A percentile compares a stretch with the other conserved stretches of the same genome.
phyloP scores from a whole-genome alignment of 305 asterid species.

The Rubia occidens region DNA sequence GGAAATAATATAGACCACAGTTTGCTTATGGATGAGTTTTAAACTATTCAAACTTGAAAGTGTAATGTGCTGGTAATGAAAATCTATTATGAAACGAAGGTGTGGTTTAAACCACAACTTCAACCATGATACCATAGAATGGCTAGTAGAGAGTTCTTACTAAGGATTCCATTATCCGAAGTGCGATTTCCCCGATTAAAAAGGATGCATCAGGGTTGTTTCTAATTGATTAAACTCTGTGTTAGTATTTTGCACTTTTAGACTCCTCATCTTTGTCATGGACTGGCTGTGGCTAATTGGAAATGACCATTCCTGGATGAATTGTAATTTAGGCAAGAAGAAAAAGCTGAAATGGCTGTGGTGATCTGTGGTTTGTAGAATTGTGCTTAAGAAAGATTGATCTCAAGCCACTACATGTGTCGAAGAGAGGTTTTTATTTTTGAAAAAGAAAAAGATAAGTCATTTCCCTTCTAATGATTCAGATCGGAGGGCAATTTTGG shows the following conservation, averaged over 20 bases:
- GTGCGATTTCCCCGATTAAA: neutral
- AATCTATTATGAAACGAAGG: neutral
- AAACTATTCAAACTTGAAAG: too few species aligned
- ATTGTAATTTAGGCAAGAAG: neutral
- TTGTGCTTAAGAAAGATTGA: neutral
- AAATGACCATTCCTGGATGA: neutral
- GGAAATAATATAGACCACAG: neutral
- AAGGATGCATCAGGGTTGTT: neutral
- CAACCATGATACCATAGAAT: neutral
- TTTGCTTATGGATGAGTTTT: neutral
- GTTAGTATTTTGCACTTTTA: neutral
- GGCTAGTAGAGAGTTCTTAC: neutral
- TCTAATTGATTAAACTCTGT: slow-evolving; percentile 1
- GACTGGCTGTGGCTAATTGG: neutral
- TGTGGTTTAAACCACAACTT: neutral
- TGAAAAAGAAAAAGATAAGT: too few species aligned
- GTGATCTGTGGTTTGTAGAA: neutral
- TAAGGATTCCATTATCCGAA: neutral
- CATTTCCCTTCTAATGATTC: neutral
- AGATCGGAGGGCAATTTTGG: neutral
- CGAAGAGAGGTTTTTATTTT: neutral
- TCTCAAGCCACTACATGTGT: slow-evolving; percentile 1
- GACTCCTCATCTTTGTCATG: neutral
- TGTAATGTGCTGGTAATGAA: neutral
- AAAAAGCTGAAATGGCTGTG: neutral